Base-by-base conservation (phyloP, 768 basidiomycete species). In the Mycena indigotica region DNA sequence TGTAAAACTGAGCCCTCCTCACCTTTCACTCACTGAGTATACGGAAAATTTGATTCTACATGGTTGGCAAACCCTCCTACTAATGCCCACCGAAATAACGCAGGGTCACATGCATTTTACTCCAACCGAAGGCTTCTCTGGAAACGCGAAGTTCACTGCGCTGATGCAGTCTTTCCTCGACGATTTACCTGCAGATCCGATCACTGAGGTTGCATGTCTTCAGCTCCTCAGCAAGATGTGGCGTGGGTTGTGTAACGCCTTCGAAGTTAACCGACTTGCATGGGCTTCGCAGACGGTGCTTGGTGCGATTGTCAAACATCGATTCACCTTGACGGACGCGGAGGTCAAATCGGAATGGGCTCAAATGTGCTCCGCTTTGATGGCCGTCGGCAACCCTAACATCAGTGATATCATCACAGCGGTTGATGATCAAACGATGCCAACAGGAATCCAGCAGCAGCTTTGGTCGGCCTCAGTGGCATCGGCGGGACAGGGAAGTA, bases 41-140 rank as follows among this genome's bases (percentile, higher is more conserved):
- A 60, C 84, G 82, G 58, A 67, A 15, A 69, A 69, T 40, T 69
- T 84, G 21, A 26, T 48, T 24, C 45, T 82, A 3, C 66, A 72
- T 40, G 69, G 75, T 1, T 88, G 87, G 87, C 76, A 82, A 58
- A 77, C 80, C 0, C 73, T 88, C 17, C 69, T 89, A n/a, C 76
- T 84, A 24, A 78, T 71, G 17, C 79, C 77, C 40, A 71, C 79
- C 10, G 75, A 80, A 50, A 65, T 80, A 12, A 74, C 76, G 0
- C 75, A 80, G 54, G 74, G 67, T 21, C 66, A 66, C 28, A 69
- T 68, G 1, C 74, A 78, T 60, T 64, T 77, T 13, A 71, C 75
- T 1, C 60, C 75, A 3, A 57, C 73, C 17, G 55, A 76, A 0
- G 63, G 71, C 3, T 70, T 78, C 50, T 70, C 77, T 16, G 67